Evolutionary conservation across 805 yeast genomes (phyloP), one percentile per base, ranked within the genome.

Genomic region (Hanseniaspora vineae): DNA sequence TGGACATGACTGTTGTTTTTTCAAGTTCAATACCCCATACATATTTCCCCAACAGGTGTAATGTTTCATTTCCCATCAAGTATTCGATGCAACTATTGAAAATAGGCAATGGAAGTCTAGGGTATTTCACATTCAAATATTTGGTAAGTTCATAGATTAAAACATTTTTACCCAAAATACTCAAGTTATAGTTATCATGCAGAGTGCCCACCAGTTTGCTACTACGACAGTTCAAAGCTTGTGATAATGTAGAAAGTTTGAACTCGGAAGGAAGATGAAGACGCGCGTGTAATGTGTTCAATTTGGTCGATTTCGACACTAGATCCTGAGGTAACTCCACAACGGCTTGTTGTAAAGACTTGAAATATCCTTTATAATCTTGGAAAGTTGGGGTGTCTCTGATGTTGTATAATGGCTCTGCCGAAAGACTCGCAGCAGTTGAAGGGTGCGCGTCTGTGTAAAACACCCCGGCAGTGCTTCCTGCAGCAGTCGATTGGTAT

Each of bases 11-110:
- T 18, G 85, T 67, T 6, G 78, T 67, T 8, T 67, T 65, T 60
- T 89, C 97, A 15, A 75, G 71, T 65, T 87, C 89, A 44, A 92
- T 80, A 67, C 98, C 98, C 97, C 97, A 92, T 18, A 61, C 50
- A 17, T 68, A 59, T 57, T 72, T 73, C 35, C 88, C 96, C 23
- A 88, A 68, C 45, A 74, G 75, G 35, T 77, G 68, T 49, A 92
- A 69, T 0, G 87, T 73, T 14, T 71, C 74, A 35, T 77, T 75
- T 3, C 90, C 84, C 59, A 84, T 73, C 60, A 79, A 84, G 0
- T 92, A 75, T 54, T 84, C 81, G 9, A 84, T 80, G 0, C 95
- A 85, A 6, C 80, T 78, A 55, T 80, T 77, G 49, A 87, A 74
- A 29, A 89, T 81, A 9, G 78, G 75, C 51, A 82, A 73, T 15